Evolutionary conservation across 805 yeast genomes (phyloP).

Genomic region (Pichia paraexigua): DNA sequence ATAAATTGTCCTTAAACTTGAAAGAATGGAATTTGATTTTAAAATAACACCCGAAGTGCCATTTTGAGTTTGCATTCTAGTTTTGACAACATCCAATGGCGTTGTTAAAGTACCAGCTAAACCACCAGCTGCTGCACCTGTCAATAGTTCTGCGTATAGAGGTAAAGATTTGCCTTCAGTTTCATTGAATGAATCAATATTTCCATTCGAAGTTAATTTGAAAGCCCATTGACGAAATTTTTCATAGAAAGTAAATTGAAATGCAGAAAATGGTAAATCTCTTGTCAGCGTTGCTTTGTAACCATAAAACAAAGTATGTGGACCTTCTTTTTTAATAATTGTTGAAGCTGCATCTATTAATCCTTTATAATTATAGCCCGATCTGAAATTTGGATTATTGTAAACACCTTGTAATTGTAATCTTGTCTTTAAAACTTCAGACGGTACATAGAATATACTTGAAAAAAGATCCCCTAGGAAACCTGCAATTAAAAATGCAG

Average conservation of each 20-base stretch:
- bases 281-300: slow-evolving; percentile 89
- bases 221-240: slow-evolving; percentile 60
- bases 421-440: slow-evolving; percentile 90
- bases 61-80: slow-evolving; percentile 84
- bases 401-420: slow-evolving; percentile 84
- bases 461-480: slow-evolving; percentile 90
- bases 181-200: not conserved
- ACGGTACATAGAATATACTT: slow-evolving; percentile 85
- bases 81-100: slow-evolving; percentile 86
- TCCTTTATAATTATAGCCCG: slow-evolving; percentile 85
- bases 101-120: slow-evolving; percentile 84
- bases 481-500: slow-evolving; percentile 78
- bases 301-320: slow-evolving; percentile 72
- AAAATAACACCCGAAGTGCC: slow-evolving; percentile 18
- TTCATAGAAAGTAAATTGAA: slow-evolving; percentile 95
- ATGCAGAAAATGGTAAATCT: slow-evolving; percentile 91
- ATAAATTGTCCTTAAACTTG: slow-evolving; percentile 50
- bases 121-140: slow-evolving; percentile 97
- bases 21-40: slow-evolving; percentile 38
- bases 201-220: slow-evolving; percentile 13
- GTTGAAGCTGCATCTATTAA: slow-evolving; percentile 61
- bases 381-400: slow-evolving; percentile 68
- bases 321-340: slow-evolving; percentile 64
- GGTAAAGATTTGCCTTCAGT: slow-evolving; percentile 30
- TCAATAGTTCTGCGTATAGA: slow-evolving; percentile 54